A percentile compares a stretch with the other conserved stretches of the same genome.
Conservation (phyloP, 2,329 filamentous ascomycete genomes). For the Cadophora sp. region DNA sequence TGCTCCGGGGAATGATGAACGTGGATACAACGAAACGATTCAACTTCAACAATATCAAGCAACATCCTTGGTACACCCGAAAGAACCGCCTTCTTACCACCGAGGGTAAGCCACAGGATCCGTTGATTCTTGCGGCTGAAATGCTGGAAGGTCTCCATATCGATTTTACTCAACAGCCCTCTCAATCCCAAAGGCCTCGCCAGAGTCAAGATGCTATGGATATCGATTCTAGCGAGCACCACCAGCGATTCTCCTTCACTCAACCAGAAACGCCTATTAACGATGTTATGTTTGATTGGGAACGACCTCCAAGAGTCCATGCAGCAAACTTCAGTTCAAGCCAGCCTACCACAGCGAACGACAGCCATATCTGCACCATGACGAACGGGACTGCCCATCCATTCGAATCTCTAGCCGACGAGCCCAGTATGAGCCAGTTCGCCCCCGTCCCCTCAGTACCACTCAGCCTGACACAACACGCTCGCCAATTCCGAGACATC, state of each 20-base stretch:
- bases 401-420: constrained; percentile 76
- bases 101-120: constrained; percentile 79
- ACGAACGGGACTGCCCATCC: constrained; percentile 49
- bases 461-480: constrained; percentile 85
- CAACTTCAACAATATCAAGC: constrained; percentile 83
- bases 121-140: constrained; percentile 85
- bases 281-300: constrained; percentile 87
- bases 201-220: constrained; percentile 68
- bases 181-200: constrained; percentile 46
- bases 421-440: constrained; percentile 89
- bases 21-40: constrained; percentile 79
- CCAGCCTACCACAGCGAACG: constrained; percentile 51
- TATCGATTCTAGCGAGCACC: constrained; percentile 59
- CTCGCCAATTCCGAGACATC: constrained; percentile 88
- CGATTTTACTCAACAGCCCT: constrained; percentile 76
- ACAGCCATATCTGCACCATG: constrained; percentile 36
- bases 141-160: constrained; percentile 94
- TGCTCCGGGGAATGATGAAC: constrained; percentile 93
- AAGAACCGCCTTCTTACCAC: constrained; percentile 77
- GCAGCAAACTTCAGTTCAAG: constrained; percentile 45
- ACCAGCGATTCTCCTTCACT: constrained; percentile 72
- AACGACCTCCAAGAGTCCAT: constrained; percentile 62
- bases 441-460: constrained; percentile 79
- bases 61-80: constrained; percentile 94
- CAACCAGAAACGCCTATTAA: constrained; percentile 81